A percentile compares a stretch with the other conserved stretches of the same genome.
Evolutionary conservation across 352 stramenopile genomes (phyloP).

Genomic region (Phytopythium boreale): DNA sequence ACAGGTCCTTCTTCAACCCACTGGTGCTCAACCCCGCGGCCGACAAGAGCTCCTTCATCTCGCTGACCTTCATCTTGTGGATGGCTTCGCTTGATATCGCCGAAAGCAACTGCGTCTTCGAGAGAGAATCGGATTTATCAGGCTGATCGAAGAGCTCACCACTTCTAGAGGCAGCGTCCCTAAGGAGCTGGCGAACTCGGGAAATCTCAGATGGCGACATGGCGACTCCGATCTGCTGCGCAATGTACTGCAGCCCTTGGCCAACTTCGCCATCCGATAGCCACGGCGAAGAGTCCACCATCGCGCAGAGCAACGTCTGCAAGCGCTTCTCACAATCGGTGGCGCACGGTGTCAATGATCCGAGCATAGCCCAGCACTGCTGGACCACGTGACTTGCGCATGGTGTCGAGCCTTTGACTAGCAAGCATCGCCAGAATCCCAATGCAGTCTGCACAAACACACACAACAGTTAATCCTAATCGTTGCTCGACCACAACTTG

Average conservation of each 20-base stretch:
- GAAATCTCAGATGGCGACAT: conserved; percentile 12
- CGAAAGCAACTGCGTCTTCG: conserved; percentile 8
- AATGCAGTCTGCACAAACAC: conserved; percentile 28
- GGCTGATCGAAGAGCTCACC: neutral
- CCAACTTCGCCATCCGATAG: conserved; percentile 41
- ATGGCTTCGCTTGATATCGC: conserved; percentile 29
- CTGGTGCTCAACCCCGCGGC: conserved; percentile 25
- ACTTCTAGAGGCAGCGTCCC: neutral
- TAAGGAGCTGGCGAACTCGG: neutral
- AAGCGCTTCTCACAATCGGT: conserved; percentile 20
- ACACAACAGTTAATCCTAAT: neutral
- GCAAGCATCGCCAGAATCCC: conserved; percentile 58
- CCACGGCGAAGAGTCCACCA: conserved; percentile 24
- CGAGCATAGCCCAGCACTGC: conserved; percentile 35
- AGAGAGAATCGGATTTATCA: neutral
- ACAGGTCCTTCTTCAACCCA: conserved; percentile 51
- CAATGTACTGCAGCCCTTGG: conserved; percentile 37
- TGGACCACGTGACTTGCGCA: conserved; percentile 10
- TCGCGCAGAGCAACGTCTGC: conserved; percentile 28
- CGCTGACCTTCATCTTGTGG: conserved; percentile 35
- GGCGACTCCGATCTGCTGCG: conserved; percentile 20
- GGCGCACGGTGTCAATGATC: neutral
- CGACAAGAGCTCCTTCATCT: conserved; percentile 37
- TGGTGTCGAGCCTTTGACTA: conserved; percentile 21
- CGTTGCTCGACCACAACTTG: neutral